phyloP scores from a whole-genome alignment of 169 alveolate genomes.

The Ichthyophthirius multifiliis region DNA sequence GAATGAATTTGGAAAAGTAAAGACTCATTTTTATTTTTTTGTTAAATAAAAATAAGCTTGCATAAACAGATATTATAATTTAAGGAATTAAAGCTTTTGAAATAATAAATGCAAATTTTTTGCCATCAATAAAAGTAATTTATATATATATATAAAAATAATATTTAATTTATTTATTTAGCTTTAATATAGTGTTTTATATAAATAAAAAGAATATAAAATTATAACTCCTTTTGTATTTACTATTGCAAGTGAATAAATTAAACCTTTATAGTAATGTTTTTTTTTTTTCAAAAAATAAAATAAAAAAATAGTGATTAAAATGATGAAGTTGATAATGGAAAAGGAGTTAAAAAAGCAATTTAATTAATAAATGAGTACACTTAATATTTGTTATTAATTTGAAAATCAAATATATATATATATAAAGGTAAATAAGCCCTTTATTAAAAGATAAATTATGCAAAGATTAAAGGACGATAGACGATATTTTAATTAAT shows the following conservation, averaged over 20 bases:
- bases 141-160: background rate
- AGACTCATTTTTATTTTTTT: no score
- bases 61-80: background rate
- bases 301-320: background rate
- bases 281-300: no score
- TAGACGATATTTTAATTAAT: no score
- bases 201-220: background rate
- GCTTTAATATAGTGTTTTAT: background rate
- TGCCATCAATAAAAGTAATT: background rate
- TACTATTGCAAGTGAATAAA: background rate
- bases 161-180: background rate
- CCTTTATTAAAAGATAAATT: background rate
- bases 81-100: background rate
- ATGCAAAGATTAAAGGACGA: background rate
- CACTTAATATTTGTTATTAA: background rate
- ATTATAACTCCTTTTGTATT: background rate
- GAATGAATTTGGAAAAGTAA: conserved; percentile 13
- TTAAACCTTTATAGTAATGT: background rate
- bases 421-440: background rate
- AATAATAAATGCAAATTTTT: background rate
- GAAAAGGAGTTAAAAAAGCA: background rate
- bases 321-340: no score
- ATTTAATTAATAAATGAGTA: background rate
- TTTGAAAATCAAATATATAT: background rate
- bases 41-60: background rate